These are phyloP conservation scores for Isatis tinctoria DNA, from an alignment of 345 rosid species.

Conservation along the genomic window DNA sequence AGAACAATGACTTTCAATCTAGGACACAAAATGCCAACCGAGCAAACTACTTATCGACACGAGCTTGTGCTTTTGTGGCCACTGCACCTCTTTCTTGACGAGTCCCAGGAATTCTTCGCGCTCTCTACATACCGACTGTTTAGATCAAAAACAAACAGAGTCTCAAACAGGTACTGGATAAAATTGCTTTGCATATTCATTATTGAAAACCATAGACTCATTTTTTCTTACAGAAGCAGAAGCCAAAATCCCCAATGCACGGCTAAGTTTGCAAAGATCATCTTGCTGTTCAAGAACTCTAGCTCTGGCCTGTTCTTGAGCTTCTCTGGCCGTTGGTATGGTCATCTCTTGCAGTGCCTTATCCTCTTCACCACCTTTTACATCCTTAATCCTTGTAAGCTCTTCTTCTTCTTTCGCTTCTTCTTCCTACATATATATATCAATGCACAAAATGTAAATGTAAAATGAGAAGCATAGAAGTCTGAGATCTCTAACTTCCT, in stretches of 20 bases:
- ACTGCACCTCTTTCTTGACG: conserved; percentile 84
- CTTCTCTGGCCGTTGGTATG: conserved; percentile 56
- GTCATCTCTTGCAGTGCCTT: conserved; percentile 79
- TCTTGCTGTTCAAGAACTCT: conserved; percentile 68
- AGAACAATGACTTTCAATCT: neutral
- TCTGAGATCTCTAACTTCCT: conserved; percentile 6
- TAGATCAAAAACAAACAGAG: conserved; percentile 22
- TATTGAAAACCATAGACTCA: conserved; percentile 9
- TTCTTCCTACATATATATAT: conserved; percentile 57
- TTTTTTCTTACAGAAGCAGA: conserved; percentile 78
- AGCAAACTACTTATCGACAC: neutral
- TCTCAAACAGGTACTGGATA: conserved; percentile 5
- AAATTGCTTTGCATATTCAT: neutral
- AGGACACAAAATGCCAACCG: neutral
- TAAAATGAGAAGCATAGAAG: neutral
- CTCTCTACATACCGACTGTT: conserved; percentile 84
- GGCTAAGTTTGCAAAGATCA: conserved; percentile 79
- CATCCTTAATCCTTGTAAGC: conserved; percentile 55
- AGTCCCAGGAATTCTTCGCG: conserved; percentile 84
- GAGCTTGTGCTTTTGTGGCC: neutral
- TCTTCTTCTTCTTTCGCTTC: conserved; percentile 82
- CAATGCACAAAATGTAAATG: neutral
- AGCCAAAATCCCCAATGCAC: conserved; percentile 84
- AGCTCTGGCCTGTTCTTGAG: conserved; percentile 68
- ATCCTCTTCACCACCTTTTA: conserved; percentile 55